Conservation (phyloP, 2,329 filamentous ascomycete species). For the Xylariaceae sp. region DNA sequence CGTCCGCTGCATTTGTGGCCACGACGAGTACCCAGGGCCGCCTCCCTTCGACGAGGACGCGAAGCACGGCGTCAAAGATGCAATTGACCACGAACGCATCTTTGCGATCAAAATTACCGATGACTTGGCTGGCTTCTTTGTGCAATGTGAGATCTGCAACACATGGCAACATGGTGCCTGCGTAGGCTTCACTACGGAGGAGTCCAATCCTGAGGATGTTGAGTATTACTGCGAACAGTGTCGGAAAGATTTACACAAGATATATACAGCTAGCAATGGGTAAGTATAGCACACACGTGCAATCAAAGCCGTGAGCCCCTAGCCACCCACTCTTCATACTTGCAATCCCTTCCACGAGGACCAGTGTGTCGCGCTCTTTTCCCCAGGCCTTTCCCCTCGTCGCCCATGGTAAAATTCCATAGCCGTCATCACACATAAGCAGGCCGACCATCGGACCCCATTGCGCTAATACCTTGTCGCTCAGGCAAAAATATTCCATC, state of each 20-base stretch:
- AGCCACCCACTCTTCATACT: background rate
- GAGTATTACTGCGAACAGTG: conserved; percentile 97
- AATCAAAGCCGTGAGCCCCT: background rate
- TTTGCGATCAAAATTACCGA: conserved; percentile 64
- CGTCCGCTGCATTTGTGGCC: conserved; percentile 90
- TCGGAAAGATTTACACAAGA: conserved; percentile 83
- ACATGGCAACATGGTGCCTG: conserved; percentile 99
- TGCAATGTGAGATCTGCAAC: conserved; percentile 96
- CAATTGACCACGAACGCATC: conserved; percentile 54
- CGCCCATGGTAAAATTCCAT: conserved; percentile 6
- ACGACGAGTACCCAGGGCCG: conserved; percentile 89
- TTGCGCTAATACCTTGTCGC: conserved; percentile 38
- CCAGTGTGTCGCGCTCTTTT: background rate
- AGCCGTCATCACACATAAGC: conserved; percentile 5
- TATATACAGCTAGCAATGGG: conserved; percentile 78
- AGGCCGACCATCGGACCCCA: background rate
- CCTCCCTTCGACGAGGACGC: conserved; percentile 57
- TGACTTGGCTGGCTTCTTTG: conserved; percentile 90
- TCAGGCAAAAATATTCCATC: conserved; percentile 62
- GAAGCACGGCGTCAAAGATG: conserved; percentile 51
- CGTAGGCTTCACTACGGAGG: conserved; percentile 93
- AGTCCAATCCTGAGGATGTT: conserved; percentile 73
- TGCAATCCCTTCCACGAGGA: background rate
- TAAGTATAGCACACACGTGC: conserved; percentile 45
- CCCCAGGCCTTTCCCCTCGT: background rate